Percentiles rank a stretch among this genome's conserved stretches.
These are phyloP conservation scores for Xylaria sp. DNA, from an alignment of 2,329 filamentous ascomycete genomes.

Conservation along the genomic window DNA sequence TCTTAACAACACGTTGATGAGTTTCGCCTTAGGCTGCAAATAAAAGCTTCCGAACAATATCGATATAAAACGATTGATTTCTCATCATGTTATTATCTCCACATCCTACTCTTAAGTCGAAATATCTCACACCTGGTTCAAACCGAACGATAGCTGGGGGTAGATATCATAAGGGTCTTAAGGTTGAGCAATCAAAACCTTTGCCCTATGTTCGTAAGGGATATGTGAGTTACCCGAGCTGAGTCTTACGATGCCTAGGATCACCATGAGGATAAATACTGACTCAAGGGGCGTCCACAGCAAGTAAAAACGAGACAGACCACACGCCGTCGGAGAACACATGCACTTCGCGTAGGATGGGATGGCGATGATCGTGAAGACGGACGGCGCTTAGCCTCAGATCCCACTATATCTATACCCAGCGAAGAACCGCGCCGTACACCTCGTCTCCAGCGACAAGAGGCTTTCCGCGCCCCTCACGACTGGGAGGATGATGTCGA, in stretches of 20 bases:
- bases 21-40: neutral
- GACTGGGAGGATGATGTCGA: constrained; percentile 26
- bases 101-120: neutral
- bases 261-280: neutral
- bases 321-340: neutral
- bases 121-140: neutral
- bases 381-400: constrained; percentile 20
- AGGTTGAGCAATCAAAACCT: neutral
- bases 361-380: constrained; percentile 22
- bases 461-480: constrained; percentile 36
- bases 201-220: neutral
- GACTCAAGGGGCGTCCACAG: neutral
- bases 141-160: constrained; percentile 3
- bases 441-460: constrained; percentile 39
- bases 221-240: constrained; percentile 7
- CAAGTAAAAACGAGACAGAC: neutral
- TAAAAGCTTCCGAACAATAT: neutral
- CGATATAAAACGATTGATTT: constrained; percentile 2
- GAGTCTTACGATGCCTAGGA: neutral
- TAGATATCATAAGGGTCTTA: constrained; percentile 5
- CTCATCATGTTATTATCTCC: constrained; percentile 12
- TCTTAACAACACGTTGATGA: neutral
- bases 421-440: constrained; percentile 21
- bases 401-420: constrained; percentile 29
- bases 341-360: constrained; percentile 12